Evolutionary conservation across 345 rosid species (phyloP).

Genomic region (Salix udensis): DNA sequence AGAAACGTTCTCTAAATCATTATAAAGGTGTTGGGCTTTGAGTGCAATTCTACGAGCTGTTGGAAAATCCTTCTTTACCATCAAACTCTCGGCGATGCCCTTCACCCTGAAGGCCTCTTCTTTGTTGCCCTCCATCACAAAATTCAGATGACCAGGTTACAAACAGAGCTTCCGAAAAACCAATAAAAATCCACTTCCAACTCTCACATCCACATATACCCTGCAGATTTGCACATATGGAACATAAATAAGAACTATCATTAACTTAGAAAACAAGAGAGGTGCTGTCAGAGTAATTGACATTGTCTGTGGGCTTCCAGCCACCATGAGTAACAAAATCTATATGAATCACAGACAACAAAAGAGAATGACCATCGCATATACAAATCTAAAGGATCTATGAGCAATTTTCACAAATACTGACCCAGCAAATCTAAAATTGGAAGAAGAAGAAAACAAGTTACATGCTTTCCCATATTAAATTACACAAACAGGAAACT

Average conservation of each 20-base stretch:
- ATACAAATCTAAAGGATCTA: neutral
- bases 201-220: neutral
- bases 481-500: no score
- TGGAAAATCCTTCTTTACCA: conserved; percentile 55
- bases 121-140: conserved; percentile 71
- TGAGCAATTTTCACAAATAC: neutral
- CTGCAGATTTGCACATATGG: conserved; percentile 12
- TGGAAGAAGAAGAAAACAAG: neutral
- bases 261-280: neutral
- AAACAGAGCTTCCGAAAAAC: neutral
- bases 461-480: no score
- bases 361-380: neutral
- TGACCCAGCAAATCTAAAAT: neutral
- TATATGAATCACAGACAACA: neutral
- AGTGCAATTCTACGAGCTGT: conserved; percentile 60
- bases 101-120: conserved; percentile 89
- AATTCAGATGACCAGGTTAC: neutral
- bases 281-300: neutral
- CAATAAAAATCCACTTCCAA: conserved; percentile 3
- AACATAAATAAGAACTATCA: neutral
- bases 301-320: neutral
- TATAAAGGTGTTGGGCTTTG: conserved; percentile 66
- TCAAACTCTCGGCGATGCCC: conserved; percentile 54
- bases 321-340: no score
- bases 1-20: conserved; percentile 51